Base-by-base conservation (phyloP, 2,329 filamentous ascomycete genomes). In the Aspergillus amoenus region DNA sequence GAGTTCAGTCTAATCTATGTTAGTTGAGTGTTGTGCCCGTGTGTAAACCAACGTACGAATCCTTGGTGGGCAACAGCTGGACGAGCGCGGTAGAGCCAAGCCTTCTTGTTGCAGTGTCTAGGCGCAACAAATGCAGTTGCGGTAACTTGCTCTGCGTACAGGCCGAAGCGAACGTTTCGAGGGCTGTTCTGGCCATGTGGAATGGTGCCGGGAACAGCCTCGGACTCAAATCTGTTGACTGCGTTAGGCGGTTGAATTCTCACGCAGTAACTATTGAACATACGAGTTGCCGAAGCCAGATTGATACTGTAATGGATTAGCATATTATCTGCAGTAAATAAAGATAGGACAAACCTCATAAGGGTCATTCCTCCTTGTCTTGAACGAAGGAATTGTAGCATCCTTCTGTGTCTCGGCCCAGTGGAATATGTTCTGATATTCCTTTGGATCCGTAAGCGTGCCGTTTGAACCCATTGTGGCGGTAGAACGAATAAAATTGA, bases 361-460 rank as follows among this genome's bases (percentile, higher is more conserved):
- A 37, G 80, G 81, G 65, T 83, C 81, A 61, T 82, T 85, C 70
- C 71, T 82, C 68, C 77, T 78, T 59, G 74, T 78, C 3, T 72
- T 76, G 62, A 85, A 85, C 0, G 82, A 83, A 11, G 82, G 82
- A 24, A 84, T 78, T 0, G 74, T 65, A 0, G 79, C 83, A 66
- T 85, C 77, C 64, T 84, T 78, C 62, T 85, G 83, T n/a, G 82
- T 84, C 65, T 84, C 82, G 0, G 82, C 83, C 83, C 83, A 85
- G 65, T 82, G 80, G 58, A 82, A 81, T 63, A 81, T 79, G 50
- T 79, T 78, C 53, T 81, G 78, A 61, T 81, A 82, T 43, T 82
- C 78, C 42, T 68, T 39, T 45, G 70, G 67, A 52, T 70, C 67
- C 2, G 68, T 56, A 8, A 70, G 57, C 2, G 59, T 59, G 24